Conservation (phyloP, 1,284 basidiomycete species). For the Megacollybia platyphylla region DNA sequence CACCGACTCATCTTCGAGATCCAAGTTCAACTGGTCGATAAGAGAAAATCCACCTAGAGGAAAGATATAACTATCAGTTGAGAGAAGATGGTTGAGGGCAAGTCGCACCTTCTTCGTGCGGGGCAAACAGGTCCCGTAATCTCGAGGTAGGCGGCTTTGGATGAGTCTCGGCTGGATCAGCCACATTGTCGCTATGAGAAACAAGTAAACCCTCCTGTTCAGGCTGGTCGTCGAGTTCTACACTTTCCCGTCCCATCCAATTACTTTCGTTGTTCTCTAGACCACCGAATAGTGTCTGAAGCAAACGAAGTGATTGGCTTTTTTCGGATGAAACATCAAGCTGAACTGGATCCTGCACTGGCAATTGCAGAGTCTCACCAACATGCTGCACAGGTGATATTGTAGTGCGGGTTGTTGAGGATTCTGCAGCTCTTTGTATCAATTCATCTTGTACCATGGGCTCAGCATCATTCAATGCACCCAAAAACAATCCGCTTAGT, state of each 20-base stretch:
- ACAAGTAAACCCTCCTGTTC: conserved; percentile 21
- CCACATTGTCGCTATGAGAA: conserved; percentile 11
- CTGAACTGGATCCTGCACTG: background rate
- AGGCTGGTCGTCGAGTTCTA: conserved; percentile 32
- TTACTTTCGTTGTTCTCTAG: conserved; percentile 20
- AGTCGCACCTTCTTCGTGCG: conserved; percentile 37
- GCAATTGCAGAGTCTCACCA: too few relatives aligned
- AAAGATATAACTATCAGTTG: background rate
- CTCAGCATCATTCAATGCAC: background rate
- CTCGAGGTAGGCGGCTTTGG: conserved; percentile 12
- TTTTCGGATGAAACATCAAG: conserved; percentile 33
- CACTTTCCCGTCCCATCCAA: conserved; percentile 43
- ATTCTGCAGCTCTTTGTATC: background rate
- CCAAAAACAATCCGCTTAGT: conserved; percentile 53
- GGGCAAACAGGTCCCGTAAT: conserved; percentile 61
- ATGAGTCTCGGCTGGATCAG: conserved; percentile 27
- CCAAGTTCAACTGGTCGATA: conserved; percentile 50
- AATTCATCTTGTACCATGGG: conserved; percentile 1
- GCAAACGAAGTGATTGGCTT: conserved; percentile 28
- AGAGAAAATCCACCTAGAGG: conserved; percentile 43
- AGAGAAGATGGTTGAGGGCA: background rate
- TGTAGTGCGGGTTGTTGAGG: background rate
- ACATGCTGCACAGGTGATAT: too few relatives aligned
- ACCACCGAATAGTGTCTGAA: conserved; percentile 39
- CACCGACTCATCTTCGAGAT: conserved; percentile 48